A percentile compares a stretch with the other conserved stretches of the same genome.
Conservation (phyloP, 768 basidiomycete genomes). For the Arthromyces matolae region DNA sequence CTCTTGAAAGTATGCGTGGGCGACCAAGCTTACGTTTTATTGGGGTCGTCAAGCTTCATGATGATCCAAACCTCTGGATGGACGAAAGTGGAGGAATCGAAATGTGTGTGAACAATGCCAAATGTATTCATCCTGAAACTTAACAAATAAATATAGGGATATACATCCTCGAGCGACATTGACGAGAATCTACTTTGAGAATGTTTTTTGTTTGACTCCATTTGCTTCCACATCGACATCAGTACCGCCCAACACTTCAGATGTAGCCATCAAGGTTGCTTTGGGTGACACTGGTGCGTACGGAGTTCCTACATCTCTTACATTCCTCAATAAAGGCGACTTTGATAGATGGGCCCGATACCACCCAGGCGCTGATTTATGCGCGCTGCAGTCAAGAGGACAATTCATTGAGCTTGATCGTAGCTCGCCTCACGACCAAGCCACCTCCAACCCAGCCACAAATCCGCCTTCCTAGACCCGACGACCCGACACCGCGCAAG, state of each 20-base stretch:
- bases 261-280: conserved; percentile 61
- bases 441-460: conserved; percentile 24
- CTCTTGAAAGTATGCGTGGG: conserved; percentile 79
- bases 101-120: conserved; percentile 22
- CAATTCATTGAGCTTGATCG: conserved; percentile 40
- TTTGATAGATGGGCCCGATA: conserved; percentile 58
- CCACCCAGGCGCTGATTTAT: conserved; percentile 60
- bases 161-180: conserved; percentile 64
- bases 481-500: conserved; percentile 74
- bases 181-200: conserved; percentile 67
- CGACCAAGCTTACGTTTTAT: conserved; percentile 58
- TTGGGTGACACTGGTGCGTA: conserved; percentile 63
- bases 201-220: conserved; percentile 54
- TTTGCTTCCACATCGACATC: conserved; percentile 28
- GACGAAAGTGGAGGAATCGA: conserved; percentile 54
- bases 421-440: conserved; percentile 53
- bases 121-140: background rate
- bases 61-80: conserved; percentile 47
- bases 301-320: background rate
- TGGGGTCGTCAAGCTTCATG: conserved; percentile 47
- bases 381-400: conserved; percentile 27
- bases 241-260: conserved; percentile 29
- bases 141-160: conserved; percentile 36
- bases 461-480: conserved; percentile 55
- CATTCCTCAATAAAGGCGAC: background rate